phyloP scores from a whole-genome alignment of 805 yeast genomes.

The Ogataea philodendri region DNA sequence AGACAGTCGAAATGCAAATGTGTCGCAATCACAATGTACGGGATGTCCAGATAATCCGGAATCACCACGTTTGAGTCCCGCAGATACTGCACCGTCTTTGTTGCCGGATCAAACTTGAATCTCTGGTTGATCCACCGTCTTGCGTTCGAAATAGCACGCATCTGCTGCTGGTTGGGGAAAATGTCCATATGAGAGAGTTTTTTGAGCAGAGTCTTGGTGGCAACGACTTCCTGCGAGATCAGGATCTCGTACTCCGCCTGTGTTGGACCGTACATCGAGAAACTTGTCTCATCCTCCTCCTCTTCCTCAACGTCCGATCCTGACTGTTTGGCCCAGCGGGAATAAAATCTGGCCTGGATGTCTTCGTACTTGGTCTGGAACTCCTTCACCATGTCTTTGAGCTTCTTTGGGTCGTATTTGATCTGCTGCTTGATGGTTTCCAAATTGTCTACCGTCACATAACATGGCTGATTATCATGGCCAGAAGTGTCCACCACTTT shows the following conservation, averaged over 20 bases:
- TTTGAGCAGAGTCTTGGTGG: conserved; percentile 27
- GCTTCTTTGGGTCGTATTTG: conserved; percentile 13
- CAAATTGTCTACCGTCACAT: conserved; percentile 25
- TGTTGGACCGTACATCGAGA: conserved; percentile 34
- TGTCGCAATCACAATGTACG: conserved; percentile 32
- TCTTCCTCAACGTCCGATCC: conserved; percentile 10
- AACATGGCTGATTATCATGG: conserved; percentile 16
- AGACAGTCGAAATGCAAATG: conserved; percentile 28
- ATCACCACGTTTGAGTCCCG: conserved; percentile 29
- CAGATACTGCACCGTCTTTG: conserved; percentile 26
- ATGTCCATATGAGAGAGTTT: conserved; percentile 26
- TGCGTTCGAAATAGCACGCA: conserved; percentile 33
- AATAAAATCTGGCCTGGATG: conserved; percentile 25
- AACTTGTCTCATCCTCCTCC: conserved; percentile 22
- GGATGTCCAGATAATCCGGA: conserved; percentile 31
- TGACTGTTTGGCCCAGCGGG: conserved; percentile 25
- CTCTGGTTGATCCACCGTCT: conserved; percentile 35
- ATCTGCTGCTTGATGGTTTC: conserved; percentile 14
- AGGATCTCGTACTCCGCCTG: conserved; percentile 33
- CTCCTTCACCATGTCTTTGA: conserved; percentile 15
- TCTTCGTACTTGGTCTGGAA: conserved; percentile 25
- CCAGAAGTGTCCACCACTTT: conserved; percentile 3
- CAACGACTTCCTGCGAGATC: conserved; percentile 27
- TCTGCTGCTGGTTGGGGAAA: conserved; percentile 29
- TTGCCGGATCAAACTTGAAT: conserved; percentile 23